These are phyloP conservation scores for Fistulinella prunicolor DNA, from an alignment of 768 basidiomycete genomes.

Conservation along the genomic window DNA sequence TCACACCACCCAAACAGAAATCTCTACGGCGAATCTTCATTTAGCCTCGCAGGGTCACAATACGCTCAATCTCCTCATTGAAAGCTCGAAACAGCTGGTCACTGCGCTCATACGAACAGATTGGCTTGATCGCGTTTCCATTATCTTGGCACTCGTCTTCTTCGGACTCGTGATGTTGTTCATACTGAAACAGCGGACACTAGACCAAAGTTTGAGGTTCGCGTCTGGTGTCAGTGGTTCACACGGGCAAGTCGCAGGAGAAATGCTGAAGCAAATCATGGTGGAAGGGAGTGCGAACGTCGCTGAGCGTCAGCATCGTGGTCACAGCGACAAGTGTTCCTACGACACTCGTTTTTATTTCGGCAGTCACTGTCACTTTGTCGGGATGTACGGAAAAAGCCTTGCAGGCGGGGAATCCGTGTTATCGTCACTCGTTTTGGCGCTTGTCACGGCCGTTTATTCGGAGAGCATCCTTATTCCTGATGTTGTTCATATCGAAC, in stretches of 20 bases:
- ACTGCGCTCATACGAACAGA: conserved; percentile 87
- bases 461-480: background rate
- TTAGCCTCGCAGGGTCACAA: conserved; percentile 78
- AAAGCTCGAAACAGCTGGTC: conserved; percentile 80
- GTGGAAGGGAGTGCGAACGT: background rate
- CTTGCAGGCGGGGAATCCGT: background rate
- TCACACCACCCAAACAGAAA: conserved; percentile 43
- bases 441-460: background rate
- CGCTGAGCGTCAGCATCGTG: conserved; percentile 8
- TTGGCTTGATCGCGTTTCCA: conserved; percentile 86
- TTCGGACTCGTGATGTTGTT: conserved; percentile 84
- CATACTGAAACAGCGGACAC: conserved; percentile 81
- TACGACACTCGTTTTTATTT: conserved; percentile 12
- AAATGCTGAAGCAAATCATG: conserved; percentile 7
- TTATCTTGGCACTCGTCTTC: conserved; percentile 75
- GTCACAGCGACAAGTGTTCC: conserved; percentile 1
- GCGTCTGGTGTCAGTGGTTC: conserved; percentile 39
- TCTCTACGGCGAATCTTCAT: conserved; percentile 73
- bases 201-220: conserved; percentile 76
- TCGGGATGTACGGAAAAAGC: background rate
- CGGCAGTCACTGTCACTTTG: conserved; percentile 3
- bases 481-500: conserved; percentile 13
- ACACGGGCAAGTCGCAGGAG: background rate
- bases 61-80: conserved; percentile 63
- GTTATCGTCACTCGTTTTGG: background rate